phyloP scores from a whole-genome alignment of 2,329 filamentous ascomycete genomes.

The Hypoxylon sp. region DNA sequence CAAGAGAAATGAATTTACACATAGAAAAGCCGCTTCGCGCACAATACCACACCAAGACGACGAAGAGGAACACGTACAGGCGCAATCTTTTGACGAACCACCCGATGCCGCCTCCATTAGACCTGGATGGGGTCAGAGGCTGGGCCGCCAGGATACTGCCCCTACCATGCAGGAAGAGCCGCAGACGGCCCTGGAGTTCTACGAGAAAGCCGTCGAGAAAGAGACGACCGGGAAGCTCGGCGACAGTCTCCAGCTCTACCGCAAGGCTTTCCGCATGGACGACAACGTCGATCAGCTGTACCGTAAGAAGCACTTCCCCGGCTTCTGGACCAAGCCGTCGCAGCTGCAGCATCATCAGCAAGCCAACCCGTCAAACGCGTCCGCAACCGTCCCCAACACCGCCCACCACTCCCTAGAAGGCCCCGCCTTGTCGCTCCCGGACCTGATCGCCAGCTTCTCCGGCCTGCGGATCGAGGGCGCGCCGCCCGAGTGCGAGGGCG shows the following conservation, averaged over 20 bases:
- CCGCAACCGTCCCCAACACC: slow-evolving; percentile 59
- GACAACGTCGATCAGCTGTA: slow-evolving; percentile 83
- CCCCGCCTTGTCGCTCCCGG: slow-evolving; percentile 62
- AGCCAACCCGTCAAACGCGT: slow-evolving; percentile 51
- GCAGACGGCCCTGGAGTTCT: slow-evolving; percentile 82
- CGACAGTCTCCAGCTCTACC: slow-evolving; percentile 87
- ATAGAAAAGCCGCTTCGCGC: slow-evolving; percentile 31
- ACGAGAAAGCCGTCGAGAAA: slow-evolving; percentile 88
- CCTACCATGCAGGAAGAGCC: slow-evolving; percentile 38
- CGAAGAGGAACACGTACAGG: slow-evolving; percentile 44
- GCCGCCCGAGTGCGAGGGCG: slow-evolving; percentile 74
- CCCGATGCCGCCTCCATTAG: slow-evolving; percentile 29
- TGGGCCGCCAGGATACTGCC: slow-evolving; percentile 21
- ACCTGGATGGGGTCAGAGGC: slow-evolving; percentile 26
- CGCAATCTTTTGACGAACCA: slow-evolving; percentile 47
- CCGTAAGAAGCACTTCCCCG: slow-evolving; percentile 88
- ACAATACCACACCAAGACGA: slow-evolving; percentile 31
- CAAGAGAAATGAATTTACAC: slow-evolving; percentile 31
- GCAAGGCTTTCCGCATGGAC: slow-evolving; percentile 92
- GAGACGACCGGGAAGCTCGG: slow-evolving; percentile 86
- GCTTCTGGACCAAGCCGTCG: slow-evolving; percentile 60
- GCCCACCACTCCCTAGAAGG: slow-evolving; percentile 65
- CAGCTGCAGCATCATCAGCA: slow-evolving; percentile 33
- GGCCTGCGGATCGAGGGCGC: slow-evolving; percentile 71
- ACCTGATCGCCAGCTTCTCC: slow-evolving; percentile 81